Evolutionary conservation across 164 flowering plant species (phyloP), one percentile per base, ranked within the genome.

Genomic region (Vitis rotundifolia): DNA sequence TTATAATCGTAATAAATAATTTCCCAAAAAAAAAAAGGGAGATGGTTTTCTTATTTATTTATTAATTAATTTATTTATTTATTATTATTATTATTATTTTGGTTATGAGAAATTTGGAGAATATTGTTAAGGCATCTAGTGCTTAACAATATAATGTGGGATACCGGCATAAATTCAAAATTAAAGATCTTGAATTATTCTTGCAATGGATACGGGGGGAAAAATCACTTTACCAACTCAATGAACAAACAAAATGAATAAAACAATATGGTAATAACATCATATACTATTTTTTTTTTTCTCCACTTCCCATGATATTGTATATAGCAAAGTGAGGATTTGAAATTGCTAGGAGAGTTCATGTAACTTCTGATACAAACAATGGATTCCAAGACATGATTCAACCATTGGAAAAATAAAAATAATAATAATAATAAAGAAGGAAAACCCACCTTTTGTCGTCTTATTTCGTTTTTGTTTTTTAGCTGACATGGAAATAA

Each of bases 91-190:
- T 29, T 64, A 10, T 31, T 31, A 31, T 31, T 72, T 73, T 48
- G 5, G 60, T 67, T 18, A 67, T 68, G 5, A 37, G 15, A 66
- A 64, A 59, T 52, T 58, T 71, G 59, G 71, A 68, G 64, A 66
- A 67, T 69, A 49, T 0, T 63, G 58, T n/a, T 51, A n/a, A 67
- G 79, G 85, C 61, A 79, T 77, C 74, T 73, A 8, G 31, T 70
- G 66, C 68, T 66, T 61, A 70, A 74, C 72, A 73, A 77, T 72
- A 65, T 28, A 66, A 58, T 68, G 9, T 26, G 68, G 61, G 81
- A 78, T 78, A 64, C 70, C 73, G 76, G 82, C 66, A 80, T 71
- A 75, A 68, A 77, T 76, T 81, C 83, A 69, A 49, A 53, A 26
- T 9, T 53, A 59, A 53, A 68, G 54, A 58, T 75, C 79, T 66